Conservation (phyloP, 1,284 basidiomycete species). For the Ustilago bromivora region DNA sequence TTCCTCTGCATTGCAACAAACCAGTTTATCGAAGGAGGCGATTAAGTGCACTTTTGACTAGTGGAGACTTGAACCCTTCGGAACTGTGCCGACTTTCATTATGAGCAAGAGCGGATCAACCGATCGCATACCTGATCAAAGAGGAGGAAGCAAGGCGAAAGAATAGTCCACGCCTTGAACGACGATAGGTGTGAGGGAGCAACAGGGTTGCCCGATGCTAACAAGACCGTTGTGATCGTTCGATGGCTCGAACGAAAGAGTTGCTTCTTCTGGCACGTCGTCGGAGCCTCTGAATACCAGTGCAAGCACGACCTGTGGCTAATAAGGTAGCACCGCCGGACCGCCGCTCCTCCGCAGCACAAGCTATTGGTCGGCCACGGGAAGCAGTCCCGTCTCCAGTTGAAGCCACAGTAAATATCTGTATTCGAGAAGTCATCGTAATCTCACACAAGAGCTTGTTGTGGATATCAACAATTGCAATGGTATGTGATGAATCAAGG, state of each 20-base stretch:
- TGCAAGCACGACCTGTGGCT: neutral
- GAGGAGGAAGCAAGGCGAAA: neutral
- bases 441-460: no score
- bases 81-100: neutral
- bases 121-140: neutral
- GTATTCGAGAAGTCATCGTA: no score
- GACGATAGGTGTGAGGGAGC: neutral
- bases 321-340: neutral
- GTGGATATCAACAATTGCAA: no score
- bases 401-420: no score
- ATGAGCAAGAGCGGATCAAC: neutral
- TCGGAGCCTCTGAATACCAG: neutral
- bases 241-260: neutral
- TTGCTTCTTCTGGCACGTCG: neutral
- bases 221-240: neutral
- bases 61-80: neutral
- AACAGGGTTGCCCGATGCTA: neutral
- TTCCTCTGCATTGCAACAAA: neutral
- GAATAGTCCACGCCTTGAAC: neutral
- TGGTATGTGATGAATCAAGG: no score
- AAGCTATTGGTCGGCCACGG: neutral
- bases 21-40: neutral
- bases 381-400: neutral
- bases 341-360: slow-evolving; percentile 1
- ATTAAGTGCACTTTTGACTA: neutral